Conservation (phyloP, 1,139 yeast species). For the Yamadazyma atmosphaerica region DNA sequence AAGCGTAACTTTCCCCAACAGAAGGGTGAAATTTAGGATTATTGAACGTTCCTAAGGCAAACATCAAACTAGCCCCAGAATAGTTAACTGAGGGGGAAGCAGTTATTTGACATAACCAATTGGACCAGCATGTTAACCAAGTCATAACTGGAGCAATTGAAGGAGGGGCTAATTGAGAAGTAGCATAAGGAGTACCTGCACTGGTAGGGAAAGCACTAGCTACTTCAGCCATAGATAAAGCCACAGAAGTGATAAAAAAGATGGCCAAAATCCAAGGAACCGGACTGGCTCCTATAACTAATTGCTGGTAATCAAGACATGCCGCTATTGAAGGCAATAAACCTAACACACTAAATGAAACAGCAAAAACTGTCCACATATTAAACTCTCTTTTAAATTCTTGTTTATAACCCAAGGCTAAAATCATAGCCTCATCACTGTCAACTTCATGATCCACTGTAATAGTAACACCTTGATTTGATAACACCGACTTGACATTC, state of each 20-base stretch:
- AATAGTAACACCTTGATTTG: conserved; percentile 38
- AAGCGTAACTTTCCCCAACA: conserved; percentile 50
- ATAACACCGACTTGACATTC: conserved; percentile 38
- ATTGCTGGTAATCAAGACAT: conserved; percentile 53
- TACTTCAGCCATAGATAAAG: conserved; percentile 48
- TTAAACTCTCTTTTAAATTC: conserved; percentile 72
- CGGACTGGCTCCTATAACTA: conserved; percentile 53
- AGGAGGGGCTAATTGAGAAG: conserved; percentile 54
- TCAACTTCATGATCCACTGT: conserved; percentile 49
- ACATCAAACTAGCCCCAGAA: conserved; percentile 59
- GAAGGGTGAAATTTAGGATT: conserved; percentile 38
- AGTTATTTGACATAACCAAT: conserved; percentile 45
- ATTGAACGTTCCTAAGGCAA: conserved; percentile 49
- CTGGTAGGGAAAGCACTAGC: conserved; percentile 51
- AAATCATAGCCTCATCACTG: conserved; percentile 54
- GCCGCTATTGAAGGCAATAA: conserved; percentile 70
- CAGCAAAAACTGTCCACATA: conserved; percentile 61
- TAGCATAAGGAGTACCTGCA: conserved; percentile 52
- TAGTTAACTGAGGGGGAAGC: conserved; percentile 64
- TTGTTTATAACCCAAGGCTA: conserved; percentile 71
- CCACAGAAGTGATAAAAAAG: conserved; percentile 50
- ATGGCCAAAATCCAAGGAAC: conserved; percentile 57
- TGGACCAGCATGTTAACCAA: conserved; percentile 62
- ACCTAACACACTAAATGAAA: conserved; percentile 72
- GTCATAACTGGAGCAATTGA: conserved; percentile 54